Percentiles rank a stretch among this genome's conserved stretches.
phyloP scores from a whole-genome alignment of 441 rosid species.

The Flueggea neowawraea region DNA sequence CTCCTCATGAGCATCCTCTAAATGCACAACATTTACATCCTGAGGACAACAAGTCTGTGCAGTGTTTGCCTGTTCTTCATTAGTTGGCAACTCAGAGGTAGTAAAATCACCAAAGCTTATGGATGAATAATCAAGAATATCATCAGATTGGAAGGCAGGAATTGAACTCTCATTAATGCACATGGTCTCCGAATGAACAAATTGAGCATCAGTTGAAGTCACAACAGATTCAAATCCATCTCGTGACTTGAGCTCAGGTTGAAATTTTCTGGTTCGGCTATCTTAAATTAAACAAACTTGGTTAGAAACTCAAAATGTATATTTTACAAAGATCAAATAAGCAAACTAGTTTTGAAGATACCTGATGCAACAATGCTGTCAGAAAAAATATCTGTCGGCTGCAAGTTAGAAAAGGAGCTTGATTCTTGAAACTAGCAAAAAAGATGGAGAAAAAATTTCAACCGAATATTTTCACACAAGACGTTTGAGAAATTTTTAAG shows the following conservation, averaged over 20 bases:
- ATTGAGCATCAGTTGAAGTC: slow-evolving; percentile 15
- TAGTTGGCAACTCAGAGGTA: slow-evolving; percentile 31
- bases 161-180: slow-evolving; percentile 1
- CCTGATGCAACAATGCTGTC: slow-evolving; percentile 35
- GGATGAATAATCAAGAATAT: slow-evolving; percentile 34
- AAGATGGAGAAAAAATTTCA: slow-evolving; percentile 15
- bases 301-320: slow-evolving; percentile 4
- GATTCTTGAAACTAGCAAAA: slow-evolving; percentile 36
- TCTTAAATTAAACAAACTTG: slow-evolving; percentile 29
- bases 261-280: slow-evolving; percentile 34
- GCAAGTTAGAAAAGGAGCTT: slow-evolving; percentile 31
- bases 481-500: slow-evolving; percentile 2
- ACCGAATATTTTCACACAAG: slow-evolving; percentile 7
- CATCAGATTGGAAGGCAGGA: slow-evolving; percentile 1
- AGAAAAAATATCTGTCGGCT: slow-evolving; percentile 30
- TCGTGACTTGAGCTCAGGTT: slow-evolving; percentile 42
- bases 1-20: slow-evolving; percentile 24
- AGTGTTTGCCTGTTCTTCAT: slow-evolving; percentile 31
- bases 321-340: slow-evolving; percentile 1
- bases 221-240: slow-evolving; percentile 25
- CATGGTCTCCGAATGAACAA: slow-evolving; percentile 25
- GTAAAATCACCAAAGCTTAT: slow-evolving; percentile 23
- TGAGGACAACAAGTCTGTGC: slow-evolving; percentile 20
- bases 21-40: slow-evolving; percentile 14
- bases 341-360: slow-evolving; percentile 21